phyloP scores from a whole-genome alignment of 2,329 filamentous ascomycete genomes.

The Aspergillus hiratsukae region DNA sequence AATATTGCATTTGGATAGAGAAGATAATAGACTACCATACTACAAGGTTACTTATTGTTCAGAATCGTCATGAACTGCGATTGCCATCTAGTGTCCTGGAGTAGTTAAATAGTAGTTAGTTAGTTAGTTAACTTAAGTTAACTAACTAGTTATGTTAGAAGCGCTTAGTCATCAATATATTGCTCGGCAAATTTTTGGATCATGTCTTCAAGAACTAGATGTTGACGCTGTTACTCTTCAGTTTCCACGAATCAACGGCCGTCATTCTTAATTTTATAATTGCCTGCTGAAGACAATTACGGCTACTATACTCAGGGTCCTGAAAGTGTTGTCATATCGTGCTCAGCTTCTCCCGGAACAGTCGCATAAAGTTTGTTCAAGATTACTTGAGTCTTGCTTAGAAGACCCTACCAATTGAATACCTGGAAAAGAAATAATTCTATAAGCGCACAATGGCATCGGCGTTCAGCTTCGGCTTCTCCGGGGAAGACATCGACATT shows the following conservation, averaged over 20 bases:
- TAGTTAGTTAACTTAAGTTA: no score
- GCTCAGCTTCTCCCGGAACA: neutral
- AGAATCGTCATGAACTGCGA: neutral
- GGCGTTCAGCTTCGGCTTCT: slow-evolving; percentile 55
- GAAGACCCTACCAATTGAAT: neutral
- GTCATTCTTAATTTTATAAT: neutral
- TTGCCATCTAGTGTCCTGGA: neutral
- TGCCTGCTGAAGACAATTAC: no score
- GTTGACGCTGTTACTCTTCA: neutral
- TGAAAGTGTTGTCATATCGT: neutral
- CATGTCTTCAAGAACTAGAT: neutral
- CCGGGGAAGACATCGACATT: slow-evolving; percentile 55
- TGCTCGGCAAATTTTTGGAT: neutral
- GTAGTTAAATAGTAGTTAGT: no score
- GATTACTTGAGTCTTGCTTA: neutral
- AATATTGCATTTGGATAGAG: neutral
- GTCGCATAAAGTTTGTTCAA: neutral
- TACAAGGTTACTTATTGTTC: neutral
- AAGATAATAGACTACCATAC: neutral
- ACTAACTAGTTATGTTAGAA: neutral
- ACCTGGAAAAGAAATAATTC: neutral
- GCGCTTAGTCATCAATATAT: neutral
- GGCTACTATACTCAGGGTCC: neutral
- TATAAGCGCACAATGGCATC: slow-evolving; percentile 23
- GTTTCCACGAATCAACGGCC: neutral